phyloP scores from a whole-genome alignment of 805 yeast genomes.

The Yamadazyma phyllophila region DNA sequence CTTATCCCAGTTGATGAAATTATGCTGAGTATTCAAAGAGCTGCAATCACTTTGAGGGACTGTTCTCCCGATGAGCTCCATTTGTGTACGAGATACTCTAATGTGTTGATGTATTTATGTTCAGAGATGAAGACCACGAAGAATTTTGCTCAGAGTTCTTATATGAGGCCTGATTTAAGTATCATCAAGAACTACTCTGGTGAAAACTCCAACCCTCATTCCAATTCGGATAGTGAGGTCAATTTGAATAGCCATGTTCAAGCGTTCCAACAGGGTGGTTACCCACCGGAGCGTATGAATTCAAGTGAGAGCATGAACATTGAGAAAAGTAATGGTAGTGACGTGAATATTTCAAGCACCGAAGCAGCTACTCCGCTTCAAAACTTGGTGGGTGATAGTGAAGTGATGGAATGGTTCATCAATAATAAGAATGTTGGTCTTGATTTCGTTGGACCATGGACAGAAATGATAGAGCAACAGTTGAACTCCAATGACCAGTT shows the following conservation, averaged over 20 bases:
- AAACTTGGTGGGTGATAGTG: slow-evolving; percentile 34
- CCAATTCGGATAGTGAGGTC: neutral
- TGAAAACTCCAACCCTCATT: neutral
- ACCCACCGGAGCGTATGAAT: slow-evolving; percentile 4
- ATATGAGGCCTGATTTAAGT: neutral
- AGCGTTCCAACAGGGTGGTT: neutral
- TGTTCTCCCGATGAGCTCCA: slow-evolving; percentile 90
- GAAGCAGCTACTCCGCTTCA: slow-evolving; percentile 19
- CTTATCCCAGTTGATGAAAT: slow-evolving; percentile 72
- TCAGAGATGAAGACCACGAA: slow-evolving; percentile 63
- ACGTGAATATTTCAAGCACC: neutral
- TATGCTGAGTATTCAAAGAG: slow-evolving; percentile 60
- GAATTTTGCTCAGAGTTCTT: slow-evolving; percentile 19
- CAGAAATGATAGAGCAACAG: slow-evolving; percentile 74
- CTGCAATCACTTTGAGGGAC: slow-evolving; percentile 72
- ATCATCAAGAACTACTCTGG: neutral
- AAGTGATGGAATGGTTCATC: slow-evolving; percentile 45
- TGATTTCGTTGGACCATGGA: slow-evolving; percentile 68
- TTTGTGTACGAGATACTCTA: slow-evolving; percentile 74
- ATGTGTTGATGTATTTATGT: slow-evolving; percentile 71
- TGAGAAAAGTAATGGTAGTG: neutral
- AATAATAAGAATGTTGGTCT: slow-evolving; percentile 39
- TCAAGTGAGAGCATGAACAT: neutral
- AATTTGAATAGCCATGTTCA: slow-evolving; percentile 5
- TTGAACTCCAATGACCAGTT: slow-evolving; percentile 37